Percentiles rank a stretch among this genome's conserved stretches.
These are phyloP conservation scores for Marasmius oreades DNA, from an alignment of 1,284 basidiomycete genomes.

Conservation along the genomic window DNA sequence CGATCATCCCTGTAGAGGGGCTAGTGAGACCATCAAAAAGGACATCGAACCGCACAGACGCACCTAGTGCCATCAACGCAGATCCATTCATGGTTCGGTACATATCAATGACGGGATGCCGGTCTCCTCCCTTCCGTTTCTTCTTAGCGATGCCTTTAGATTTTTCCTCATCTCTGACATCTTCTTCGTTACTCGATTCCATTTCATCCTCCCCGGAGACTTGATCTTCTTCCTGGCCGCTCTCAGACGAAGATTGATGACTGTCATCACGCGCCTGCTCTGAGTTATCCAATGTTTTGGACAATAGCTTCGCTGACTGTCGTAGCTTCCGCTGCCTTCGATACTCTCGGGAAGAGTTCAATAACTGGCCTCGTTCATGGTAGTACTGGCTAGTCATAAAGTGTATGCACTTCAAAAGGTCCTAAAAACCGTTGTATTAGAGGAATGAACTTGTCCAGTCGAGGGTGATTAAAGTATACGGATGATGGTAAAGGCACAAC, in stretches of 20 bases:
- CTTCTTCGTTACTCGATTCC: background rate
- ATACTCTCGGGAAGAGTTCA: constrained; percentile 45
- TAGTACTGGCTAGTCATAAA: constrained; percentile 64
- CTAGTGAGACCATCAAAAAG: constrained; percentile 7
- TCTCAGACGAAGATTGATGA: constrained; percentile 6
- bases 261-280: constrained; percentile 13
- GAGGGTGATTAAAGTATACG: constrained; percentile 28
- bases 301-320: constrained; percentile 15
- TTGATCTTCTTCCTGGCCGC: background rate
- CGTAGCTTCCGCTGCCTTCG: constrained; percentile 38
- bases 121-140: constrained; percentile 21
- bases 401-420: constrained; percentile 68
- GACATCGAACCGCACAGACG: constrained; percentile 16
- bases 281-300: background rate
- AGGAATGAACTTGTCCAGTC: background rate
- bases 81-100: constrained; percentile 71
- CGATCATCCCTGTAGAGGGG: constrained; percentile 52
- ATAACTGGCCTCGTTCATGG: constrained; percentile 52
- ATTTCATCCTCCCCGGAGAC: background rate
- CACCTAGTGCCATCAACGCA: constrained; percentile 67
- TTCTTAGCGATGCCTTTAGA: background rate
- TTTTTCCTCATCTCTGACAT: background rate
- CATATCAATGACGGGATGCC: constrained; percentile 49
- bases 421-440: constrained; percentile 37
- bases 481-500: constrained; percentile 40